Percentiles rank a stretch among this genome's conserved stretches.
phyloP scores from a whole-genome alignment of 2,329 filamentous ascomycete species.

The Chaetomiaceae sp. region DNA sequence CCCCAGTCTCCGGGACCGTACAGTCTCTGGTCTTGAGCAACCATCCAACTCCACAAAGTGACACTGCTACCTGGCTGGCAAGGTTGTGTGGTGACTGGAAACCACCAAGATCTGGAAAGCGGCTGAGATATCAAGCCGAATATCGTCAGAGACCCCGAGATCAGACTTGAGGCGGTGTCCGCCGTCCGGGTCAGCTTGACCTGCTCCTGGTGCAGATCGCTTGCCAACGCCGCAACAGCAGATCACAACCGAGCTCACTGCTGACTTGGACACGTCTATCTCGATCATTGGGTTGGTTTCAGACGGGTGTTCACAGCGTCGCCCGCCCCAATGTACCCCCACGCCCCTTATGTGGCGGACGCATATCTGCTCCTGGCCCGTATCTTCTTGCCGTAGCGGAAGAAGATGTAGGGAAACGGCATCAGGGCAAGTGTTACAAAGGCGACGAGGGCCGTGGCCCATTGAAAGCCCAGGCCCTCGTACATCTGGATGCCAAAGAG shows the following conservation, averaged over 20 bases:
- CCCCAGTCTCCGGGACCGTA: not conserved
- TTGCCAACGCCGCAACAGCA: not conserved
- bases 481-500: slow-evolving; percentile 74
- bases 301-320: slow-evolving; percentile 8
- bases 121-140: too few relatives aligned
- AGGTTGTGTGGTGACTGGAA: not conserved
- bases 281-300: slow-evolving; percentile 4
- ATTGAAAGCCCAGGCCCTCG: slow-evolving; percentile 61
- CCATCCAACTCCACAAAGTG: not conserved
- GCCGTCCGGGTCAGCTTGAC: not conserved
- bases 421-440: slow-evolving; percentile 59
- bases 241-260: slow-evolving; percentile 7
- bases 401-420: slow-evolving; percentile 61
- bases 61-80: not conserved
- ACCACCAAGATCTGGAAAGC: not conserved
- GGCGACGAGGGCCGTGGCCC: slow-evolving; percentile 59
- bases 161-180: not conserved
- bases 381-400: slow-evolving; percentile 54
- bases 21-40: not conserved
- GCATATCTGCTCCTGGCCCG: slow-evolving; percentile 53
- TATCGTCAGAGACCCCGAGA: too few relatives aligned
- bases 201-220: slow-evolving; percentile 5
- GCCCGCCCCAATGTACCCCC: slow-evolving; percentile 4
- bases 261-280: slow-evolving; percentile 1
- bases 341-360: slow-evolving; percentile 22